phyloP scores from a whole-genome alignment of 106 monocot genomes.

The Dendrobium officinale region DNA sequence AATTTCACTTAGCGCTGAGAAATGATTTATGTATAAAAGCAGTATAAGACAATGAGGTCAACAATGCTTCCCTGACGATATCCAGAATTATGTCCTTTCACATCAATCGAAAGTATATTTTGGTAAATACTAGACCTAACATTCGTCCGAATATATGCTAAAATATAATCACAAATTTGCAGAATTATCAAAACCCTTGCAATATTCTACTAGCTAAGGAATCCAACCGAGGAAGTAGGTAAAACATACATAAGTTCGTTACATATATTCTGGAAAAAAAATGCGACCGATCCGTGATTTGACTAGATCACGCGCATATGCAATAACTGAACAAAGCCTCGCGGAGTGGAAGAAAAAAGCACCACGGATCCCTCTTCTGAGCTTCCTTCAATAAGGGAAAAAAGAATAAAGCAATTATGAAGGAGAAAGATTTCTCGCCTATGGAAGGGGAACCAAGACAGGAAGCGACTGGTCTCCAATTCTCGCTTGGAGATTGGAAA shows the following conservation, averaged over 20 bases:
- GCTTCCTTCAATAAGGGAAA: neutral
- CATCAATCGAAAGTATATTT: too few species aligned
- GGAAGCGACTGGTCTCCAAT: neutral
- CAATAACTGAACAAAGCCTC: neutral
- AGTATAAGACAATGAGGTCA: neutral
- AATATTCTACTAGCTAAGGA: neutral
- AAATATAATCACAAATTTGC: neutral
- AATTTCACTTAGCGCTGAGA: neutral
- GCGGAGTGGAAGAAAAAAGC: neutral
- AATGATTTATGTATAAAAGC: neutral
- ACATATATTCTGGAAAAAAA: neutral
- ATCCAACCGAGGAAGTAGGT: neutral
- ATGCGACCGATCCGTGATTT: neutral
- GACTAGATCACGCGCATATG: neutral
- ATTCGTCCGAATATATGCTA: neutral
- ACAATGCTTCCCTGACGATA: neutral
- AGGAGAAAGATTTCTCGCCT: neutral
- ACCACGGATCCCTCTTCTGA: neutral
- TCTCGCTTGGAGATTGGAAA: neutral
- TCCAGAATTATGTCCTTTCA: neutral
- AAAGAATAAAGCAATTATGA: neutral
- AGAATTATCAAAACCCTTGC: constrained; percentile 1
- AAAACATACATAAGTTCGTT: neutral
- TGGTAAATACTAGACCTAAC: too few species aligned
- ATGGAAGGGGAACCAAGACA: neutral